Base-by-base conservation (phyloP, 163 green algal genomes). In the Scenedesmus sp. region DNA sequence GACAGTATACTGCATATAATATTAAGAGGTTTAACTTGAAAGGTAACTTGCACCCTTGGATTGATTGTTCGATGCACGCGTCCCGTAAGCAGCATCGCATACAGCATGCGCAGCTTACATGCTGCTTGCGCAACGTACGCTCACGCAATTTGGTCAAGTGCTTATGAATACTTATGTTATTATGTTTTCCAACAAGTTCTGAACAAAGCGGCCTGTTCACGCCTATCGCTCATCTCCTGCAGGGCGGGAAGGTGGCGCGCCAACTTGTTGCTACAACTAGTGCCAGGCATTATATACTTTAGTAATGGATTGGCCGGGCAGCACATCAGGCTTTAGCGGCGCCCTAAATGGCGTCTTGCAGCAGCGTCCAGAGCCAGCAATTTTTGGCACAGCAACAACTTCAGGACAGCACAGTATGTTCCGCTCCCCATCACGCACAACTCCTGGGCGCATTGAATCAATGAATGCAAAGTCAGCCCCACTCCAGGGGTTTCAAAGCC, bases 191-290 rank as follows among this genome's bases (percentile, higher is more conserved):
- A n/a, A n/a, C n/a, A n/a, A n/a, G n/a, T n/a, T 13, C 51, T 61
- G 51, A 61, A 18, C 51, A 61, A 24, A 1, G 22, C 51, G 51
- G 22, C 3, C 40, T 24, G 24, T 40, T 10, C 30, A 76, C 24
- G 30, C 7, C 0, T 76, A 7, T 18, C 30, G 30, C 18, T 37
- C 30, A 76, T 76, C 65, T 76, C 65, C 65, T 7, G 65, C 65
- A 76, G 65, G 59, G 65, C 65, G 65, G 65, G 65, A 76, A 76
- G 65, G 65, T 76, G 65, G 65, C 65, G 65, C 65, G 65, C 65
- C 65, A 76, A 72, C 12, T 76, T 40, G 30, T 40, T 30, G 65
- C 30, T 18, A 40, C 9, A 76, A 72, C 30, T 76, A 30, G 65
- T 7, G 6, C 18, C 65, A 76, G 30, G 65, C 30, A n/a, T n/a